A percentile compares a stretch with the other conserved stretches of the same genome.
Evolutionary conservation across 495 filamentous ascomycete species (phyloP).

Genomic region (Penicillium alfredii): DNA sequence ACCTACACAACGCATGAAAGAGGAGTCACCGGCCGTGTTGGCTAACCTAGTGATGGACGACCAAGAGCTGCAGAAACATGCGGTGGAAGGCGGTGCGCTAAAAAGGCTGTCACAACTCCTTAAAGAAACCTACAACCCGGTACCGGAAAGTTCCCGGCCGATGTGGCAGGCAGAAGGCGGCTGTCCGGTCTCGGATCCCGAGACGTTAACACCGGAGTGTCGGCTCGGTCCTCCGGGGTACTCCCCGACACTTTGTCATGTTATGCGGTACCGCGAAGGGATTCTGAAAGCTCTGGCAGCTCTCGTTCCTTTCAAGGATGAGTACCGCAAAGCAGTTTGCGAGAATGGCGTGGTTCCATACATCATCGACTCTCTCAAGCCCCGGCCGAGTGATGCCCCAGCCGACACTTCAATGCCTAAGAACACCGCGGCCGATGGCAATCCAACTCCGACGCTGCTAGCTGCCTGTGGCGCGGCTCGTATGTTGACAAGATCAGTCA

Average conservation of each 20-base stretch:
- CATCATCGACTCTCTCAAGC: slow-evolving; percentile 76
- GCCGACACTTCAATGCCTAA: slow-evolving; percentile 29
- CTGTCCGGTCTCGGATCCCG: slow-evolving; percentile 14
- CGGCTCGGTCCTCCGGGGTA: slow-evolving; percentile 56
- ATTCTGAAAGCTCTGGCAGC: slow-evolving; percentile 74
- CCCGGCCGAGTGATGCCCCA: slow-evolving; percentile 37
- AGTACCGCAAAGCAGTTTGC: slow-evolving; percentile 76
- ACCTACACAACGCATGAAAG: slow-evolving; percentile 45
- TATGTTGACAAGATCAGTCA: slow-evolving; percentile 76
- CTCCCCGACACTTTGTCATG: slow-evolving; percentile 59
- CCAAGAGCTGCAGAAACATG: slow-evolving; percentile 69
- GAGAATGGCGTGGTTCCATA: slow-evolving; percentile 73
- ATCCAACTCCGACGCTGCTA: slow-evolving; percentile 62
- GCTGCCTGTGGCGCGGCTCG: slow-evolving; percentile 77
- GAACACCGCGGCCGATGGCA: slow-evolving; percentile 39
- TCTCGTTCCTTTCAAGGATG: slow-evolving; percentile 73
- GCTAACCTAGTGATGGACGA: slow-evolving; percentile 74
- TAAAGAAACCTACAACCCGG: slow-evolving; percentile 59
- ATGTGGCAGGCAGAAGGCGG: slow-evolving; percentile 40
- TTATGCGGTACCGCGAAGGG: slow-evolving; percentile 69
- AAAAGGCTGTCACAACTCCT: slow-evolving; percentile 68
- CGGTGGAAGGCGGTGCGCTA: slow-evolving; percentile 70
- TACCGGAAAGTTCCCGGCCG: slow-evolving; percentile 27
- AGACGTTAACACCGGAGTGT: slow-evolving; percentile 23
- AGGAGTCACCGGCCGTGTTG: slow-evolving; percentile 67